Evolutionary conservation across 169 alveolate genomes (phyloP).

Genomic region (Eimeria maxima): DNA sequence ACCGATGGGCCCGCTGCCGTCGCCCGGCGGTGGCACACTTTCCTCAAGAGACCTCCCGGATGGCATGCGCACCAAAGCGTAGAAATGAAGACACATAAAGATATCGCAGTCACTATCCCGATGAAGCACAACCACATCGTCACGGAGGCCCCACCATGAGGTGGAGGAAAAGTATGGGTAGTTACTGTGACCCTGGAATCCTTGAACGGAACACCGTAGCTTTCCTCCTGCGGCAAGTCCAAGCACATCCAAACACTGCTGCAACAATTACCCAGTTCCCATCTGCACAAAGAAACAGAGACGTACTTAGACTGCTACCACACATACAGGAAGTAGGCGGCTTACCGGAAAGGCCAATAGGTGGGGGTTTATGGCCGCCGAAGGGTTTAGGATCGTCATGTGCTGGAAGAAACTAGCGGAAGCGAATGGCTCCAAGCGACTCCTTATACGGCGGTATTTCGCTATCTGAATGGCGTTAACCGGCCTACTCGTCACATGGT

Average conservation of each 20-base stretch:
- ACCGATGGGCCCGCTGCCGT: slow-evolving; percentile 9
- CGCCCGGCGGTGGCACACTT: slow-evolving; percentile 64
- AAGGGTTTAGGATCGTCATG: slow-evolving; percentile 47
- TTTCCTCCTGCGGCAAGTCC: slow-evolving; percentile 45
- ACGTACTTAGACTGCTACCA: neutral
- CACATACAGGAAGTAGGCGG: neutral
- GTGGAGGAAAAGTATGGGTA: neutral
- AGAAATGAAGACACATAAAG: slow-evolving; percentile 25
- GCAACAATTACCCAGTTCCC: neutral
- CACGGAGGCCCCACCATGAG: slow-evolving; percentile 36
- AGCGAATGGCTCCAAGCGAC: slow-evolving; percentile 45
- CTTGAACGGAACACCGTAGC: slow-evolving; percentile 5
- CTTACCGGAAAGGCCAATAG: slow-evolving; percentile 63
- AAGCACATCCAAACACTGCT: neutral
- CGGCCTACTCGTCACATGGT: slow-evolving; percentile 5
- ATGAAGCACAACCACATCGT: slow-evolving; percentile 71
- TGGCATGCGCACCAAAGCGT: slow-evolving; percentile 71
- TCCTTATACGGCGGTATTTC: slow-evolving; percentile 23
- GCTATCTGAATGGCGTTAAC: slow-evolving; percentile 53
- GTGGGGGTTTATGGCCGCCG: neutral
- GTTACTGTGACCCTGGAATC: neutral
- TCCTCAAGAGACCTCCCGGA: slow-evolving; percentile 42
- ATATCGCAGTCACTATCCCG: slow-evolving; percentile 29
- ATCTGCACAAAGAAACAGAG: neutral
- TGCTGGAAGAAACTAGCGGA: slow-evolving; percentile 68